A percentile compares a stretch with the other conserved stretches of the same genome.
These are phyloP conservation scores for Gracilariopsis chorda DNA, from an alignment of 23 red algal genomes.

Conservation along the genomic window DNA sequence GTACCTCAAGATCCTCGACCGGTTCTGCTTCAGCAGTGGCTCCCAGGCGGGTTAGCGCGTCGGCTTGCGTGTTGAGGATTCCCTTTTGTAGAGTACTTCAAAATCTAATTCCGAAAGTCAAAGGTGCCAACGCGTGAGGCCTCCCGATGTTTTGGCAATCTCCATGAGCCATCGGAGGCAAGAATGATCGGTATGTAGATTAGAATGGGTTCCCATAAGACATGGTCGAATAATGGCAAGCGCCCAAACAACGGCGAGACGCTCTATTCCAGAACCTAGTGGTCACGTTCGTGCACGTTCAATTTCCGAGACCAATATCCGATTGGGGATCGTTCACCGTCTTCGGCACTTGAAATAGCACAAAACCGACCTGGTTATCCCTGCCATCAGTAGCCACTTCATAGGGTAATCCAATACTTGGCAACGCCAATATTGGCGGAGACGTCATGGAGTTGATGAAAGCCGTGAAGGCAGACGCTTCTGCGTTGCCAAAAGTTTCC, in stretches of 20 bases:
- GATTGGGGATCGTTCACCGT: neutral
- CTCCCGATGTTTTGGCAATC: too few species aligned
- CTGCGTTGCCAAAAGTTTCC: neutral
- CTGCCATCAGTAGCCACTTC: slow-evolving; percentile 22
- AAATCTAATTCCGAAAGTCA: too few species aligned
- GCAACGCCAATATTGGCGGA: slow-evolving; percentile 2
- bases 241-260: slow-evolving; percentile 27
- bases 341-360: neutral
- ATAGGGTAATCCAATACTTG: neutral
- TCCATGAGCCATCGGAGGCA: too few species aligned
- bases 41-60: too few species aligned
- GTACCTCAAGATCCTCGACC: too few species aligned
- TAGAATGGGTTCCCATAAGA: slow-evolving; percentile 5
- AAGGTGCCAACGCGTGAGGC: too few species aligned
- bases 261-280: neutral
- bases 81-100: too few species aligned
- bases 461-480: neutral
- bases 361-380: neutral
- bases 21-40: too few species aligned
- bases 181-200: slow-evolving; percentile 4
- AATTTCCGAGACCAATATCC: neutral
- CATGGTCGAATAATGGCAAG: neutral
- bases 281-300: neutral
- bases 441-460: neutral
- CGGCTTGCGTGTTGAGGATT: too few species aligned